Evolutionary conservation across 2,329 filamentous ascomycete species (phyloP).

Genomic region (Colletotrichum spinosum): DNA sequence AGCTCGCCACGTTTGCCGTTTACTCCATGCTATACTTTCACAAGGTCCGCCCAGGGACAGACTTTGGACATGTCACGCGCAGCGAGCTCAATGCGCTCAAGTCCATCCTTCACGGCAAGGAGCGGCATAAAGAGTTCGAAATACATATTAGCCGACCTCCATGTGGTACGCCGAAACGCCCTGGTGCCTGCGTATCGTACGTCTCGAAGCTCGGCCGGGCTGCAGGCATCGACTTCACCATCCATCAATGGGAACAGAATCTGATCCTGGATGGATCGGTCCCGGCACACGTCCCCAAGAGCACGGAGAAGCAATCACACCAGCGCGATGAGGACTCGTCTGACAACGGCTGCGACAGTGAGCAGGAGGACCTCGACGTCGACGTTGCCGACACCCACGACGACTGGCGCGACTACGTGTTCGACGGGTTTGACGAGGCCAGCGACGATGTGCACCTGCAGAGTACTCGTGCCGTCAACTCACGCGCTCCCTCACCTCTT

Average conservation of each 20-base stretch:
- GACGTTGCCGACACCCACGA: not conserved
- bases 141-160: constrained; percentile 16
- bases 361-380: not conserved
- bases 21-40: constrained; percentile 41
- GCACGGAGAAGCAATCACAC: not conserved
- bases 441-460: not conserved
- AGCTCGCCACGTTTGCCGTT: constrained; percentile 50
- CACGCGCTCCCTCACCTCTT: not conserved
- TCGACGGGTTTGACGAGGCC: accelerated
- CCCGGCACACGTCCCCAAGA: not conserved
- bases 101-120: accelerated
- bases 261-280: constrained; percentile 11
- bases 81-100: not conserved
- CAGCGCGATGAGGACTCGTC: not conserved
- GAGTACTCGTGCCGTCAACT: not conserved
- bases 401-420: not conserved
- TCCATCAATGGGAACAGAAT: constrained; percentile 22
- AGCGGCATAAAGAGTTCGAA: not conserved
- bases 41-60: not conserved
- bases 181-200: constrained; percentile 8
- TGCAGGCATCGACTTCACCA: not conserved
- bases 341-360: not conserved
- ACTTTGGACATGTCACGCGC: not conserved
- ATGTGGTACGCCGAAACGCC: not conserved
- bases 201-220: not conserved